Conservation (phyloP, 257 asterid species). For the Salvia rosmarinus region DNA sequence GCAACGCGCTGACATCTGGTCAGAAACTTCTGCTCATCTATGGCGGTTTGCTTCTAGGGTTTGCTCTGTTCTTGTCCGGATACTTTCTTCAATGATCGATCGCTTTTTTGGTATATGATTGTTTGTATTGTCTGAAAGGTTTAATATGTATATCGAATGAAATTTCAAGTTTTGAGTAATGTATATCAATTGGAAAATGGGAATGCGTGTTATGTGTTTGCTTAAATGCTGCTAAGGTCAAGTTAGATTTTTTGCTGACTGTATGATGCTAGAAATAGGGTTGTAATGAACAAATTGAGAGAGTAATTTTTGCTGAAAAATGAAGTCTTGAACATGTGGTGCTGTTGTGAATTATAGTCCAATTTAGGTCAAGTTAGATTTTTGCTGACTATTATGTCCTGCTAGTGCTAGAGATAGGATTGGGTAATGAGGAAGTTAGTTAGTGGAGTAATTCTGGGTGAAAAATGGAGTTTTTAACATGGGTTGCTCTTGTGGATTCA, state of each 20-base stretch:
- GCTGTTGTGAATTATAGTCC: neutral
- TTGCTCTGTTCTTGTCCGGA: slow-evolving; percentile 84
- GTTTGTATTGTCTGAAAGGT: neutral
- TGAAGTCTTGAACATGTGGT: neutral
- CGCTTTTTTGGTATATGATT: slow-evolving; percentile 17
- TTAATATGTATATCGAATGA: slow-evolving; percentile 20
- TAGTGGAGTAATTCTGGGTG: too few relatives aligned
- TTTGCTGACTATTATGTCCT: too few relatives aligned
- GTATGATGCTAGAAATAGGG: neutral
- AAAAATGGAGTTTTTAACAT: too few relatives aligned
- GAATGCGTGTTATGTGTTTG: neutral
- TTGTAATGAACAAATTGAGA: too few relatives aligned
- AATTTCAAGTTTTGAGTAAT: slow-evolving; percentile 5
- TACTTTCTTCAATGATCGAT: slow-evolving; percentile 70
- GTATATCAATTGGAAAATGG: slow-evolving; percentile 30
- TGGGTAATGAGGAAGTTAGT: too few relatives aligned
- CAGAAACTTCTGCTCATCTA: slow-evolving; percentile 87
- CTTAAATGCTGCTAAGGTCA: neutral
- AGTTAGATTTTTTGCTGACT: neutral
- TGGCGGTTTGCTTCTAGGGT: slow-evolving; percentile 72
- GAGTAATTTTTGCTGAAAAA: too few relatives aligned
- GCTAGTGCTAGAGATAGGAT: too few relatives aligned
- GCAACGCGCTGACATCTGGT: slow-evolving; percentile 85
- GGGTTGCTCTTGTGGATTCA: too few relatives aligned
- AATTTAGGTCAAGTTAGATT: too few relatives aligned